These are phyloP conservation scores for Clarireedia sp. DNA, from an alignment of 2,329 filamentous ascomycete species.

Conservation along the genomic window DNA sequence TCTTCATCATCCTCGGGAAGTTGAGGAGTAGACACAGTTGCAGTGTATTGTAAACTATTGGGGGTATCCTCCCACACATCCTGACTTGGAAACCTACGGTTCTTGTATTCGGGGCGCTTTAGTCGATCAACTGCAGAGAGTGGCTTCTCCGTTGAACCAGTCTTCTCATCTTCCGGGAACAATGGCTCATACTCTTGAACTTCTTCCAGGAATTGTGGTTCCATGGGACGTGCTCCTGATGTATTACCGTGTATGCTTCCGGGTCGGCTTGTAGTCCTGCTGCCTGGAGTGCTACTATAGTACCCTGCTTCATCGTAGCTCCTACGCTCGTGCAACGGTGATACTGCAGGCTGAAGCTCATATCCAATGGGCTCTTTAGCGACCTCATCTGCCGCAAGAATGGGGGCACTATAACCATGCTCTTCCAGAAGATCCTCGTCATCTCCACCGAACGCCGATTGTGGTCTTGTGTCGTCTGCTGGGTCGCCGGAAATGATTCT, in stretches of 20 bases:
- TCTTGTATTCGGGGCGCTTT: conserved; percentile 45
- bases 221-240: conserved; percentile 37
- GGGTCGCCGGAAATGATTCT: conserved; percentile 34
- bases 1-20: conserved; percentile 36
- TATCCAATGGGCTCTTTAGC: conserved; percentile 62
- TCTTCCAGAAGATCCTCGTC: conserved; percentile 46
- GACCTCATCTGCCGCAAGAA: conserved; percentile 83
- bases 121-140: conserved; percentile 46
- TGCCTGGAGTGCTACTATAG: conserved; percentile 36
- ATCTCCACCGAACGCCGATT: conserved; percentile 36
- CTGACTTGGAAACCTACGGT: conserved; percentile 79
- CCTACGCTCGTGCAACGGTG: conserved; percentile 59
- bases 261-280: conserved; percentile 53
- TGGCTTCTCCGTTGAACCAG: conserved; percentile 38
- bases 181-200: conserved; percentile 93
- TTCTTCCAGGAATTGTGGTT: conserved; percentile 69
- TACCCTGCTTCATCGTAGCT: conserved; percentile 49
- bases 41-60: conserved; percentile 68
- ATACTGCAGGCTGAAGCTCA: conserved; percentile 71
- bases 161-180: conserved; percentile 70
- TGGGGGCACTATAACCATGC: conserved; percentile 62
- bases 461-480: conserved; percentile 39
- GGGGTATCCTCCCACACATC: conserved; percentile 98
- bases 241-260: conserved; percentile 52
- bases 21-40: conserved; percentile 80